Conservation (phyloP, 495 filamentous ascomycete genomes). For the Geopyxis carbonaria region DNA sequence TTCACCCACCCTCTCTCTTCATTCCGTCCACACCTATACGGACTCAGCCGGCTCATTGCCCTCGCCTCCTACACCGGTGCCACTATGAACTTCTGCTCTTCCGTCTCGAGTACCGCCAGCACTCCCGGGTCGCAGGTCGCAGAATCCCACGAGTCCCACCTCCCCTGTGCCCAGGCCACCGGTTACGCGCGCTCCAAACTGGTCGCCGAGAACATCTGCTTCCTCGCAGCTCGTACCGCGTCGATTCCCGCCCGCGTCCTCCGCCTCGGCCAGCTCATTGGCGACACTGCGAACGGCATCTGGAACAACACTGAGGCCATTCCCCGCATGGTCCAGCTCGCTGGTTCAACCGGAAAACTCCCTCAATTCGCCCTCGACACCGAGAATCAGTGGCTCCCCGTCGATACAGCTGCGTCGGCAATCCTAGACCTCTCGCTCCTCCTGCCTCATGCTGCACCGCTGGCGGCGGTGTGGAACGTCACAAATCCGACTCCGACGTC, state of each 20-base stretch:
- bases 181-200: conserved; percentile 49
- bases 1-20: conserved; percentile 42
- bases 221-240: conserved; percentile 22
- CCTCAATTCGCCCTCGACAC: conserved; percentile 32
- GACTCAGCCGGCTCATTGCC: conserved; percentile 37
- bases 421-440: conserved; percentile 28
- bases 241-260: conserved; percentile 33
- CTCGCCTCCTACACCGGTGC: conserved; percentile 28
- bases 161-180: conserved; percentile 32
- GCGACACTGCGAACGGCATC: conserved; percentile 36
- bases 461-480: too few species aligned
- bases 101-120: conserved; percentile 34
- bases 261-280: conserved; percentile 43
- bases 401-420: conserved; percentile 33
- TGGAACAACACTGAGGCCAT: conserved; percentile 50
- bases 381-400: conserved; percentile 37
- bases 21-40: conserved; percentile 40
- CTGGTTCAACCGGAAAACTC: conserved; percentile 32
- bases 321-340: conserved; percentile 38
- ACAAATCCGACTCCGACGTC: too few species aligned
- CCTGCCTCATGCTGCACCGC: too few species aligned
- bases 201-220: conserved; percentile 38
- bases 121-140: conserved; percentile 16
- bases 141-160: conserved; percentile 34
- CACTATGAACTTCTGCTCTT: conserved; percentile 43